Evolutionary conservation across 1,139 yeast species (phyloP).

Genomic region (Kodamaea alishanica): DNA sequence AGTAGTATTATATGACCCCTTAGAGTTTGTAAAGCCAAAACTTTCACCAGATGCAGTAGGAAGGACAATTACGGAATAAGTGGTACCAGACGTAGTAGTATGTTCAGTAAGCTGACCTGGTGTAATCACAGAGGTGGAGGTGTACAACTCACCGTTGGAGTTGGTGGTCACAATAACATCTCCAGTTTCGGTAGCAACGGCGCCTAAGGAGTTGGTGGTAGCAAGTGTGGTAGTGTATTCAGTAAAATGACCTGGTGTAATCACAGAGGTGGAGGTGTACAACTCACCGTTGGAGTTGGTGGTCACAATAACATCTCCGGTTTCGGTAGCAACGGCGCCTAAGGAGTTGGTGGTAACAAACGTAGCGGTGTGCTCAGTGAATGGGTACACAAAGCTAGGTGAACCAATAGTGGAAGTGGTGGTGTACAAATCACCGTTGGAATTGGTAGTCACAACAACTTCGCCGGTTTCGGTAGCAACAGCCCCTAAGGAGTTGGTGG

Average conservation of each 20-base stretch:
- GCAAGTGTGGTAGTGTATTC: constrained; percentile 5
- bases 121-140: constrained; percentile 3
- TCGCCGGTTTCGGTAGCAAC: constrained; percentile 6
- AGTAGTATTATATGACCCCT: constrained; percentile 1
- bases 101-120: constrained; percentile 13
- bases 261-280: constrained; percentile 4
- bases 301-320: constrained; percentile 8
- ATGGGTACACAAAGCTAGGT: constrained; percentile 3
- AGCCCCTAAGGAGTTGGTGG: constrained; percentile 8
- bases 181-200: constrained; percentile 12
- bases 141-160: constrained; percentile 10
- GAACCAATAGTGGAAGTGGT: constrained; percentile 13
- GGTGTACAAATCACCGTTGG: constrained; percentile 8
- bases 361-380: constrained; percentile 14
- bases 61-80: constrained; percentile 13
- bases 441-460: constrained; percentile 6
- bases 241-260: not conserved
- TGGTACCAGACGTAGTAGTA: constrained; percentile 16
- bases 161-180: constrained; percentile 13
- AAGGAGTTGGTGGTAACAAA: constrained; percentile 11
- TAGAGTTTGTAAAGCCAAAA: constrained; percentile 9
- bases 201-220: constrained; percentile 7
- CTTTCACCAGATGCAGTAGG: constrained; percentile 14
- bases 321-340: constrained; percentile 8
- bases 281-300: constrained; percentile 11